Evolutionary conservation across 2,329 filamentous ascomycete species (phyloP), one percentile per base, ranked within the genome.

Genomic region (Eutypa lata): DNA sequence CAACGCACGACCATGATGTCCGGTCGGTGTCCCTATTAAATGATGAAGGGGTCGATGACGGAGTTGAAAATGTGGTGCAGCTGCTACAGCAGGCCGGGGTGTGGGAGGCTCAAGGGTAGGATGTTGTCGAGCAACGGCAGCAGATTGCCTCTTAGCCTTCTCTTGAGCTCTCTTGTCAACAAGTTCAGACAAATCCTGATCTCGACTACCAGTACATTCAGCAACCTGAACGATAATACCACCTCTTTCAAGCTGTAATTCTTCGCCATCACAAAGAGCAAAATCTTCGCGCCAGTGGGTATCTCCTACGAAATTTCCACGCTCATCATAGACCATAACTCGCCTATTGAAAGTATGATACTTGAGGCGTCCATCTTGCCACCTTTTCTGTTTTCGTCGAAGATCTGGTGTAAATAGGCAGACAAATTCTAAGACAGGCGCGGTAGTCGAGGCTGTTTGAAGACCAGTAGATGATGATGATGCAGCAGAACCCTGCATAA

Each of bases 261-360:
- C 91, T 56, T 96, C 90, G 6, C 91, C 92, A 54, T 94, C 89
- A 33, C 82, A 82, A 21, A 96, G 74, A n/a, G 82, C 80, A 37
- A 79, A 80, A 49, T 82, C 80, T 45, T 85, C 79, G 43, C 84
- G 84, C 86, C 89, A 94, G 71, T 96, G 90, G 31, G 85, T 83
- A 68, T 96, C 92, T 3, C 91, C 92, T 26, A 97, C 80, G 59
- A 87, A 90, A 67, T 92, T 90, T 0, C 89, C 84, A 2, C 82
- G 76, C 46, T 90, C 85, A 68, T 96, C 91, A 63, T 94, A 93
- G 7, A 95, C 89, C 90, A 97, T 95, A 54, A 94, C 77, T 4
- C 90, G 85, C 66, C 86, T 90, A 74, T 97, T 97, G 81, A 96
- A 96, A 1, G 89, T 88, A 66, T 97, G 92, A 59, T 88, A 96